A percentile compares a stretch with the other conserved stretches of the same genome.
These are phyloP conservation scores for Blastobotrys mokoenaii DNA, from an alignment of 805 yeast genomes.

Conservation along the genomic window DNA sequence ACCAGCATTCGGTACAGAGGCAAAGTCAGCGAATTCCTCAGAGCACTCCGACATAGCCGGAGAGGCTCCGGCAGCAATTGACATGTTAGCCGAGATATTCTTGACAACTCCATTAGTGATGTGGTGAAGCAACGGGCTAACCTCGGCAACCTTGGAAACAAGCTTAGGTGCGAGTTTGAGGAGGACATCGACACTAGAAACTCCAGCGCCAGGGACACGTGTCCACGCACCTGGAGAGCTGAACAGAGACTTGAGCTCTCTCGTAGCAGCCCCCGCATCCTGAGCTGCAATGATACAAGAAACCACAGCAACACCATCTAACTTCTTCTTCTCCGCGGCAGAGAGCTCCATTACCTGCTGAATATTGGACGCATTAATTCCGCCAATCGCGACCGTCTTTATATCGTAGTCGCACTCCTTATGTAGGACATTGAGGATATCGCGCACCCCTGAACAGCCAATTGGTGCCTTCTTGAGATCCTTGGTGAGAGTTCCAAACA, in stretches of 20 bases:
- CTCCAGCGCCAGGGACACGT: neutral
- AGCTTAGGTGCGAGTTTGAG: conserved; percentile 18
- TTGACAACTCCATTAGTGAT: conserved; percentile 86
- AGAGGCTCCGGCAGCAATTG: conserved; percentile 75
- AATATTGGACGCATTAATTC: conserved; percentile 57
- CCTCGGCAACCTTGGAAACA: conserved; percentile 21
- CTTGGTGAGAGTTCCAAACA: conserved; percentile 69
- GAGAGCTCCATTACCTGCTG: conserved; percentile 48
- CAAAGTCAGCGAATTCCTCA: conserved; percentile 61
- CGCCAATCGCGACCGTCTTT: conserved; percentile 73
- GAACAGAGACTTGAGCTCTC: conserved; percentile 23
- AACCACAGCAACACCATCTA: conserved; percentile 86
- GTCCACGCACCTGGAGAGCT: conserved; percentile 1
- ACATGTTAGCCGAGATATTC: conserved; percentile 78
- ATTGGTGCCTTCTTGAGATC: conserved; percentile 46
- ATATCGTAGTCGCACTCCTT: conserved; percentile 31
- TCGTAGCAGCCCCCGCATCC: conserved; percentile 47
- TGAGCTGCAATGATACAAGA: conserved; percentile 68
- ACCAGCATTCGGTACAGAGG: conserved; percentile 44
- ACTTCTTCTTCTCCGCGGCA: conserved; percentile 32
- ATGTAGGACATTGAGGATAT: conserved; percentile 41
- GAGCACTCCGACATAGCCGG: conserved; percentile 80
- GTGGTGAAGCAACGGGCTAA: conserved; percentile 69
- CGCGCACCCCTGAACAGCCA: conserved; percentile 62
- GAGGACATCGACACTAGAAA: conserved; percentile 6